Percentiles rank a stretch among this genome's conserved stretches.
Evolutionary conservation across 768 basidiomycete species (phyloP).

Genomic region (Strobilomyces echinocephalus): DNA sequence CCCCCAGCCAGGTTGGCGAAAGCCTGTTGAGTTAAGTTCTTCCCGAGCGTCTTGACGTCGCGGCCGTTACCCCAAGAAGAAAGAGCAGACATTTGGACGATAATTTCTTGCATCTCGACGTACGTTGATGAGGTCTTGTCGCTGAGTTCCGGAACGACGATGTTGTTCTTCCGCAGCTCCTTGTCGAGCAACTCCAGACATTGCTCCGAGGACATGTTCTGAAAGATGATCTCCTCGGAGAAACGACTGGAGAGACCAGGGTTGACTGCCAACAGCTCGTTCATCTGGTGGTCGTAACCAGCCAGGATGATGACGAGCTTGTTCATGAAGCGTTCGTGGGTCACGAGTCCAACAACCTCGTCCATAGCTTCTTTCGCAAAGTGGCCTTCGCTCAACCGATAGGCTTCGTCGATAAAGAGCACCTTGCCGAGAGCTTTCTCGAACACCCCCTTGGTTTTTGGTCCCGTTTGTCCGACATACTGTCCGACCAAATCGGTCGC

Average conservation of each 20-base stretch:
- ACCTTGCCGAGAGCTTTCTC: conserved; percentile 66
- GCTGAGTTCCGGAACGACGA: conserved; percentile 36
- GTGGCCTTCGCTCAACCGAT: conserved; percentile 55
- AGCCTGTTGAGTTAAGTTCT: conserved; percentile 42
- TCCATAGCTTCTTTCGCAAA: conserved; percentile 74
- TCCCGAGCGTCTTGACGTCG: conserved; percentile 53
- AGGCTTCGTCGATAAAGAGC: conserved; percentile 72
- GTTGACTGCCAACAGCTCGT: conserved; percentile 54
- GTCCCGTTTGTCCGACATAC: conserved; percentile 70
- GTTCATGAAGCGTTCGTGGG: conserved; percentile 50
- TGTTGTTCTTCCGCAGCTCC: conserved; percentile 41
- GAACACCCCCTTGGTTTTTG: conserved; percentile 56
- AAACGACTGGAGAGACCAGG: conserved; percentile 67
- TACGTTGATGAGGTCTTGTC: conserved; percentile 4
- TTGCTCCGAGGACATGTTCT: conserved; percentile 46
- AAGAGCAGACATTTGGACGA: conserved; percentile 42
- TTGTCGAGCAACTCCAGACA: conserved; percentile 51
- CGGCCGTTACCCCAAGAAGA: conserved; percentile 68
- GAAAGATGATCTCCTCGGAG: conserved; percentile 56
- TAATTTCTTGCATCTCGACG: conserved; percentile 33
- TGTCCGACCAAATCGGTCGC: conserved; percentile 68
- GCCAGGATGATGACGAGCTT: conserved; percentile 68
- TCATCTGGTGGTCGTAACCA: conserved; percentile 69
- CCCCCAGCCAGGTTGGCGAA: conserved; percentile 26
- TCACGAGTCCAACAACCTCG: conserved; percentile 64